Evolutionary conservation across 371 early-diverging fungal species (phyloP), one percentile per base, ranked within the genome.

Genomic region (Actinomucor elegans): DNA sequence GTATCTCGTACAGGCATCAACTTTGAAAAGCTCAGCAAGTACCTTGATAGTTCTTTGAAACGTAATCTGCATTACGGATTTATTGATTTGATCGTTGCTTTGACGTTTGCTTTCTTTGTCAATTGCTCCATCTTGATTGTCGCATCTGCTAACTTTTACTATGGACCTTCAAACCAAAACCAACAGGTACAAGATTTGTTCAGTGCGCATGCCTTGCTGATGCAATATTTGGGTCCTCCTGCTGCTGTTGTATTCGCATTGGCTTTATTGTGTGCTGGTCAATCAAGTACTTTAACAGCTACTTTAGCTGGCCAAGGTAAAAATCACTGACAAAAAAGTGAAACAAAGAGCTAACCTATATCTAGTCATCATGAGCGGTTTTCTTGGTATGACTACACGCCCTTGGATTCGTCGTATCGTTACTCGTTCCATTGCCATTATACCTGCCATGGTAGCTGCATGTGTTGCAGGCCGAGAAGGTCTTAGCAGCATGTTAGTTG

Each of bases 121-220:
- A 93, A 91, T 67, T 81, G 83, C 18, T 80, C 90, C 17, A 93
- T 93, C 38, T 64, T 93, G 15, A 85, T 90, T 21, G 91, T 92
- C 18, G 77, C 91, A n/a, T 77, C 85, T 5, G 82, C 93, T n/a
- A 79, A 85, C 33, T 93, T 93, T 66, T 83, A 73, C 62, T 85
- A 81, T 55, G 71, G 68, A 9, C 68, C 73, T 23, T 59, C 59
- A 15, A 51, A 59, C 0, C 68, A 72, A 24, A 57, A 65, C 4
- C 64, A 65, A 6, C 57, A 48, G 17, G 66, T 73, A 1, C 62
- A 66, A 12, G 87, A 88, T 50, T 63, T 93, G 20, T 78, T 78
- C 42, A 83, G 83, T 54, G 94, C 92, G 0, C 84, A 84, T 64
- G 55, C 56, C 2, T 69, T 90, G 5, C 50, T 93, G 37, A 55